Evolutionary conservation across 176 grass and related monocot genomes (phyloP).

Genomic region (Puya raimondii): DNA sequence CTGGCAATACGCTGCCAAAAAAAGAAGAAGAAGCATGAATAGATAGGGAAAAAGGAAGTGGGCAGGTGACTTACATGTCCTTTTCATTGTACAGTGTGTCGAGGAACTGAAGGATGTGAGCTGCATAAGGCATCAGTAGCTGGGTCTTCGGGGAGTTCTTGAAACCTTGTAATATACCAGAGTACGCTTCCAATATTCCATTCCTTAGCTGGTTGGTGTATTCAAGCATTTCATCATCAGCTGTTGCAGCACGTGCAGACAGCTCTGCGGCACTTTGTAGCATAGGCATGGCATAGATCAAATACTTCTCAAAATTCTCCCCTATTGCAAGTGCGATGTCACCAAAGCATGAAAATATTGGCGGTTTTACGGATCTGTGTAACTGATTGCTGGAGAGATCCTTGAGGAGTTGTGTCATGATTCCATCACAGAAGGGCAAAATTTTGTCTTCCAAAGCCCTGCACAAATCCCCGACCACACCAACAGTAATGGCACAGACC

Average conservation of each 20-base stretch:
- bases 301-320: conserved; percentile 88
- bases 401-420: conserved; percentile 86
- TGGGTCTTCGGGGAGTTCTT: conserved; percentile 84
- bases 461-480: conserved; percentile 80
- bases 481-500: conserved; percentile 81
- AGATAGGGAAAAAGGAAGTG: conserved; percentile 6
- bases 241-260: conserved; percentile 40
- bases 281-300: conserved; percentile 94
- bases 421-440: conserved; percentile 69
- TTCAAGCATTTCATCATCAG: conserved; percentile 84
- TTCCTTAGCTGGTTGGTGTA: conserved; percentile 85
- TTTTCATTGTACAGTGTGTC: conserved; percentile 66
- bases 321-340: conserved; percentile 83
- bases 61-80: conserved; percentile 57
- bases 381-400: conserved; percentile 72
- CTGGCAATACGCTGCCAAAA: background rate
- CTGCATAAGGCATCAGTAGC: conserved; percentile 58
- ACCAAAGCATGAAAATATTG: conserved; percentile 81
- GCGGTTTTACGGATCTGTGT: conserved; percentile 75
- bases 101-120: conserved; percentile 67
- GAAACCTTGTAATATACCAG: conserved; percentile 91
- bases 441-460: conserved; percentile 85
- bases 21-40: background rate
- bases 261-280: conserved; percentile 82
- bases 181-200: conserved; percentile 90